Percentiles rank a stretch among this genome's conserved stretches.
Evolutionary conservation across 495 filamentous ascomycete genomes (phyloP).

Genomic region (Coniosporium apollinis): DNA sequence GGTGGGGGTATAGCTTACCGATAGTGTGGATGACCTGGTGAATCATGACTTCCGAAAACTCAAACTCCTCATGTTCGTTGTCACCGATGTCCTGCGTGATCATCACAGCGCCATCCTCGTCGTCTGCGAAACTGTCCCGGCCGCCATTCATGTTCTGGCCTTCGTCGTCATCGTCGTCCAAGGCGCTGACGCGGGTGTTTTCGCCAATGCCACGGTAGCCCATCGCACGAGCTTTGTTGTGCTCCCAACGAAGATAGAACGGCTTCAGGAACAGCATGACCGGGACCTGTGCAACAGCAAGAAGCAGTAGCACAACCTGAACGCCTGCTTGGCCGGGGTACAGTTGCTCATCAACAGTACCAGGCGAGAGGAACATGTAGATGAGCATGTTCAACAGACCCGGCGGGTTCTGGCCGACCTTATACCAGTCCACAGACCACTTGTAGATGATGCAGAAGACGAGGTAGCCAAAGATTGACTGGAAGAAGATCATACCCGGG

Average conservation of each 20-base stretch:
- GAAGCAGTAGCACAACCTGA: constrained; percentile 62
- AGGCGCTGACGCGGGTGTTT: constrained; percentile 64
- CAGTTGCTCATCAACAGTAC: constrained; percentile 52
- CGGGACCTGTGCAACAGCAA: constrained; percentile 76
- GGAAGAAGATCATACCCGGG: constrained; percentile 98
- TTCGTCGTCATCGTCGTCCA: constrained; percentile 53
- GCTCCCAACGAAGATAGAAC: constrained; percentile 78
- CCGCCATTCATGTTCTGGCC: constrained; percentile 35
- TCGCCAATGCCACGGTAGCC: constrained; percentile 91
- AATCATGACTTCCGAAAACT: constrained; percentile 92
- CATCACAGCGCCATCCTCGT: constrained; percentile 79
- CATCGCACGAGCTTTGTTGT: constrained; percentile 70
- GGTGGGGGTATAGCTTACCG: constrained; percentile 38
- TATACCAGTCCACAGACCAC: constrained; percentile 82
- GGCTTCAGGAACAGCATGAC: constrained; percentile 90
- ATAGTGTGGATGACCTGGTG: constrained; percentile 99
- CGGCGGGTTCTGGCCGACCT: constrained; percentile 47
- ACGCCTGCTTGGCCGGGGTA: constrained; percentile 60
- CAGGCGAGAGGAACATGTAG: constrained; percentile 94
- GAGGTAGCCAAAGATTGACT: constrained; percentile 95
- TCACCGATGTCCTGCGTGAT: constrained; percentile 69
- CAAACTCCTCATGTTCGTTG: constrained; percentile 86
- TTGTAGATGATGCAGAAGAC: constrained; percentile 91
- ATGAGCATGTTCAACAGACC: constrained; percentile 97
- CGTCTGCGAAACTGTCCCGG: constrained; percentile 60